Evolutionary conservation across 1,284 basidiomycete genomes (phyloP).

Genomic region (Phellopilus nigrolimitatus): DNA sequence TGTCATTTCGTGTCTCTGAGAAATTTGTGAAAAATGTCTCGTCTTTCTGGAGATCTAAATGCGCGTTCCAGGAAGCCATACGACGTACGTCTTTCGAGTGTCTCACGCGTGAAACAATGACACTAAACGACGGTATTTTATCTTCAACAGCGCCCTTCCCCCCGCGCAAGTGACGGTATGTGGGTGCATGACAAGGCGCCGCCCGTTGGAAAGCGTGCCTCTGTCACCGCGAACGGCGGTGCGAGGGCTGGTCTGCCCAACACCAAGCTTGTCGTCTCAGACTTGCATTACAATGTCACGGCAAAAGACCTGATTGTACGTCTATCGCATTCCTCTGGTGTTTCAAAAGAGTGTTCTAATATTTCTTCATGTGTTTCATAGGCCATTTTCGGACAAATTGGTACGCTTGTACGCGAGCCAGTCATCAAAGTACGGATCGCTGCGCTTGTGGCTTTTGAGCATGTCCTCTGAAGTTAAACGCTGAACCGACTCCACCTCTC

Average conservation of each 20-base stretch:
- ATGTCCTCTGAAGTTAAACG: constrained; percentile 46
- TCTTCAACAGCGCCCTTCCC: constrained; percentile 39
- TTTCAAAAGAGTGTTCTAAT: constrained; percentile 7
- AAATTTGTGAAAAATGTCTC: background rate
- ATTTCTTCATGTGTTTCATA: constrained; percentile 31
- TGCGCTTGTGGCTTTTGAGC: constrained; percentile 35
- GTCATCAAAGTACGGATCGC: constrained; percentile 85
- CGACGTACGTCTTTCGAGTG: constrained; percentile 33
- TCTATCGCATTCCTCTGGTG: constrained; percentile 22
- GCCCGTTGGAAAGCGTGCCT: constrained; percentile 29
- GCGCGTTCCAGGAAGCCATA: constrained; percentile 40
- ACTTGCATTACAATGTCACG: constrained; percentile 92
- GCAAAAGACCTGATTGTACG: constrained; percentile 83
- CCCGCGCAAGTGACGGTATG: constrained; percentile 48
- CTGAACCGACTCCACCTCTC: constrained; percentile 22
- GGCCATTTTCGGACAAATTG: constrained; percentile 90
- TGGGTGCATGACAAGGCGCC: constrained; percentile 75
- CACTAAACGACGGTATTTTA: constrained; percentile 1
- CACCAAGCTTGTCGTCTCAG: constrained; percentile 75
- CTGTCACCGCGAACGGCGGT: constrained; percentile 26
- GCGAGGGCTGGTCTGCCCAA: constrained; percentile 33
- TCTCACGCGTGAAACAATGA: constrained; percentile 7
- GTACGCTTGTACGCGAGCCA: constrained; percentile 88
- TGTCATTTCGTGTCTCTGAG: background rate
- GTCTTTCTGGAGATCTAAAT: background rate